Evolutionary conservation across 192 early-diverging fungal species (phyloP).

Genomic region (Linderina pennispora): DNA sequence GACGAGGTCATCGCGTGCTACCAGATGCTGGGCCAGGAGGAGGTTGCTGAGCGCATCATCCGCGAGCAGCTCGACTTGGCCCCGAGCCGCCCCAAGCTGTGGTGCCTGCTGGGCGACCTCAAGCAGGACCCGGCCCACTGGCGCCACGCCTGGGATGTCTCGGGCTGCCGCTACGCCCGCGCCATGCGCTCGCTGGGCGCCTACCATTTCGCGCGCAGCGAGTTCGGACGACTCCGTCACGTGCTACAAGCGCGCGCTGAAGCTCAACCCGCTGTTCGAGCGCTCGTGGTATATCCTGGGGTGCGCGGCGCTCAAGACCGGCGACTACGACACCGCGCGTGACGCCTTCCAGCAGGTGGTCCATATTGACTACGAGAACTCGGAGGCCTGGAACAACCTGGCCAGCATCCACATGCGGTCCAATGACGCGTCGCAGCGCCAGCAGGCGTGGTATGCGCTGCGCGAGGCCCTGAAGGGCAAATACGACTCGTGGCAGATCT

Average conservation of each 20-base stretch:
- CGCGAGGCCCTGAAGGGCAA: slow-evolving; percentile 75
- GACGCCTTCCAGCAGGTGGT: slow-evolving; percentile 74
- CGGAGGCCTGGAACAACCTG: slow-evolving; percentile 97
- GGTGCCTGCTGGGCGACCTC: slow-evolving; percentile 89
- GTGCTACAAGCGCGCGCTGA: slow-evolving; percentile 75
- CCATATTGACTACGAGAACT: slow-evolving; percentile 68
- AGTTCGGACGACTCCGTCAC: slow-evolving; percentile 63
- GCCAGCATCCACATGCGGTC: slow-evolving; percentile 73
- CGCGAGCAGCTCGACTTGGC: slow-evolving; percentile 53
- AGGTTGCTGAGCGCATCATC: slow-evolving; percentile 81
- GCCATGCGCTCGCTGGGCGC: slow-evolving; percentile 94
- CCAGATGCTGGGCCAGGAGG: slow-evolving; percentile 76
- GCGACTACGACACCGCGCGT: slow-evolving; percentile 69
- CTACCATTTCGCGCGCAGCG: slow-evolving; percentile 61
- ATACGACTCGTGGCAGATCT: slow-evolving; percentile 83
- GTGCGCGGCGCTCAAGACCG: slow-evolving; percentile 79
- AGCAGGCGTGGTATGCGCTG: slow-evolving; percentile 78
- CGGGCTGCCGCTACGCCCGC: slow-evolving; percentile 71
- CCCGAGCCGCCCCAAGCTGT: slow-evolving; percentile 77
- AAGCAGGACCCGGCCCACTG: slow-evolving; percentile 68
- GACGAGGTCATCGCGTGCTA: slow-evolving; percentile 88
- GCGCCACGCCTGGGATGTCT: slow-evolving; percentile 86
- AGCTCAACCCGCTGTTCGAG: slow-evolving; percentile 92
- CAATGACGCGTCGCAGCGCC: slow-evolving; percentile 53
- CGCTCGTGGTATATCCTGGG: slow-evolving; percentile 96